Base-by-base conservation (phyloP, 345 rosid species). In the Streptanthus diversifolius region DNA sequence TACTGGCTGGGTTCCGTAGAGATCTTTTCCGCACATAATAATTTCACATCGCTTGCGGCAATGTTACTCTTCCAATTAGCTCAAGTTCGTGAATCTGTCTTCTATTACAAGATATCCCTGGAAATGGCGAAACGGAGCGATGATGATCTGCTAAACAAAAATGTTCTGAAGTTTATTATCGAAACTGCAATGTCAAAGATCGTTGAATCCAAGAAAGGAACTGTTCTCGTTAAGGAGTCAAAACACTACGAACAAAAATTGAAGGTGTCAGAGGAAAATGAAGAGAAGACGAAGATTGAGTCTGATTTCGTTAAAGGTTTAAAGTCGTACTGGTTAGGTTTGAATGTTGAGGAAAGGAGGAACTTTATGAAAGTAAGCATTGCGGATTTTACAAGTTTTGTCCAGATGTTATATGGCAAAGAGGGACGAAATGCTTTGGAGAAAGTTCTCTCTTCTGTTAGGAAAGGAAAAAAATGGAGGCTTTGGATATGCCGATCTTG, bases 401-500 rank as follows among this genome's bases (percentile, higher is more conserved):
- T 25, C 1, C 48, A 55, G 30, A 45, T 45, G 44, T 6, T 5
- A 35, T 0, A 43, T 55, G 12, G 18, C 37, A 36, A 5, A 44
- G 14, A 25, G 51, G 71, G 66, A 17, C 45, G 27, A 64, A 29
- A 43, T 11, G 15, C 11, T 63, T 63, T 73, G 24, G 12, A 55
- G 33, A 0, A 8, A 15, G 39, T 15, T 64, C 21, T 73, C 40
- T 7, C 12, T 63, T 64, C 47, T 33, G 77, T 57, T 0, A 64
- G 5, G 30, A 4, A 33, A 64, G 56, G 36, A 19, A 11, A 19
- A 24, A 44, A 32, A 43, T 73, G 71, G 77, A 65, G 14, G 14
- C 25, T 65, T 14, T 73, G 51, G 66, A 33, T 32, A 39, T 73
- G 77, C 10, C 7, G 77, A 24, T 17, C 15, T 55, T 73, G 71